Evolutionary conservation across 2,329 filamentous ascomycete genomes (phyloP).

Genomic region (Blastomyces emzantsi): DNA sequence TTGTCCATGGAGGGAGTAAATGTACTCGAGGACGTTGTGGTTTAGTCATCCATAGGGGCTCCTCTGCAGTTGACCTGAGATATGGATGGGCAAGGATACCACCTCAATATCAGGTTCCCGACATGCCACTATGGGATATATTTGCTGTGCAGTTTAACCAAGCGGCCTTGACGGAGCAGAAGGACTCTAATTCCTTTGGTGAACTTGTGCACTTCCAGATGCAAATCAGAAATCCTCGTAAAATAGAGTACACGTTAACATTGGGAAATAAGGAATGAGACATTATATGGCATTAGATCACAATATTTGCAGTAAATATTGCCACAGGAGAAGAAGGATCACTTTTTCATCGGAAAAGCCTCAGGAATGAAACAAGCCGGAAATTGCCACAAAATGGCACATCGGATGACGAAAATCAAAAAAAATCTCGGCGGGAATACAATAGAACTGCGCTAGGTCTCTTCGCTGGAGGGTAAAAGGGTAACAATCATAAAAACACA

Average conservation of each 20-base stretch:
- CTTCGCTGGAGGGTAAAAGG: background rate
- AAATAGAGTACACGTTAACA: background rate
- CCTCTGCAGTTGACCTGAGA: background rate
- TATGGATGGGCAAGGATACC: background rate
- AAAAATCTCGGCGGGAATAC: background rate
- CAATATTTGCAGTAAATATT: conserved; percentile 7
- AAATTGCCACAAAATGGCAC: background rate
- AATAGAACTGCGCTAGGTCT: background rate
- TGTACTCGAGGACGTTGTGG: background rate
- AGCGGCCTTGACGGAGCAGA: background rate
- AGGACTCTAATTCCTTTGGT: background rate
- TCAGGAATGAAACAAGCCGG: background rate
- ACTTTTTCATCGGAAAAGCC: background rate
- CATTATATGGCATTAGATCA: background rate
- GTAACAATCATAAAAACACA: background rate
- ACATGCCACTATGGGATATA: background rate
- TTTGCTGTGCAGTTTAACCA: background rate
- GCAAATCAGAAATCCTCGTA: background rate
- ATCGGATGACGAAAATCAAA: background rate
- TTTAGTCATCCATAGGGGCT: background rate
- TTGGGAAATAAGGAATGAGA: background rate
- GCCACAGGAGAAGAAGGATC: background rate
- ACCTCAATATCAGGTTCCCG: background rate
- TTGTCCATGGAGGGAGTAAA: background rate
- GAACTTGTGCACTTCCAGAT: background rate